Evolutionary conservation across 1,284 basidiomycete species (phyloP), one percentile per base, ranked within the genome.

Genomic region (Papiliotrema laurentii): DNA sequence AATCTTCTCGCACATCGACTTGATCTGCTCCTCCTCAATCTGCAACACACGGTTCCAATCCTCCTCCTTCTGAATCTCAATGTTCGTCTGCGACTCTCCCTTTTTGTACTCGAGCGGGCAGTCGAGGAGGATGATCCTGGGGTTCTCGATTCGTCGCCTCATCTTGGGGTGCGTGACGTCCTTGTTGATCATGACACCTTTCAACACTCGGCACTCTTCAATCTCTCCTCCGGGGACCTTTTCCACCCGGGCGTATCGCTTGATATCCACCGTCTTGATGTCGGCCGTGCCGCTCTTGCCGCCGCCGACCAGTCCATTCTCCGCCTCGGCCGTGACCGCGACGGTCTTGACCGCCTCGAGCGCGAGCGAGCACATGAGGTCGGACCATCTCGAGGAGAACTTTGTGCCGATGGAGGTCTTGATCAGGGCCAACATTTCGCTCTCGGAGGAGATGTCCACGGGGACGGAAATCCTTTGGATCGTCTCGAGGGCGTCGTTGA

Each of bases 371-470:
- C 94, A 98, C 94, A 98, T 98, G 57, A 97, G 84, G 64, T 96
- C 91, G 0, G 88, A 89, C 94, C 94, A 98, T 43, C 94, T 83
- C 34, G 84, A 85, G 60, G 93, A 90, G 66, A 98, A 97, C 75
- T 98, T 98, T 50, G 96, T 98, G n/a, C 94, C 94, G 74, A 98
- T 97, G 42, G 91, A 94, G 0, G 90, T 96, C 77, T 97, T 97
- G 81, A 98, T 97, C 64, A 98, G 82, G 4, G 88, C 81, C 35
- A 97, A 83, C 94, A 98, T 98, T 63, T 93, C 86, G 24, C 81
- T 80, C 60, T 98, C 93, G 64, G 87, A 83, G 38, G 81, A 80
- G 18, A 86, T 84, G 75, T 98, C 83, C 66, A 98, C 94, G 26
- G 91, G 91, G 51, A 90, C 77, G 6, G 91, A 93, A 64, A 97